Evolutionary conservation across 768 basidiomycete species (phyloP).

Genomic region (Auricularia heimuer): DNA sequence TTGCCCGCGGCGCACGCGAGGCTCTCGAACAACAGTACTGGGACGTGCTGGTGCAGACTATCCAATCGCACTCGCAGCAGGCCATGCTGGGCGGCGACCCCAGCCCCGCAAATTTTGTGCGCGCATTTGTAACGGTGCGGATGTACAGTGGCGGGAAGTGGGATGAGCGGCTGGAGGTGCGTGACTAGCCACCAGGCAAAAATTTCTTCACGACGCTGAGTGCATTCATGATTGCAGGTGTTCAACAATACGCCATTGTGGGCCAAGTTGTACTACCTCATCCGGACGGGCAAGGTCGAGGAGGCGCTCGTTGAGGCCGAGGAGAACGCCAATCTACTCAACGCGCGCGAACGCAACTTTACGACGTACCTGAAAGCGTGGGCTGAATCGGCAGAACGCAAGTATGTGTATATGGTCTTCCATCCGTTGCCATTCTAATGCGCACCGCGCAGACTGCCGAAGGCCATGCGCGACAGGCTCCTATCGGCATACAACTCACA

Average conservation of each 20-base stretch:
- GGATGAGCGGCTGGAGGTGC: constrained; percentile 81
- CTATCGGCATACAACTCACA: constrained; percentile 75
- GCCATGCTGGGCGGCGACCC: constrained; percentile 89
- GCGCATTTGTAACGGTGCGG: constrained; percentile 74
- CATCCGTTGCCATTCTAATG: too few species aligned
- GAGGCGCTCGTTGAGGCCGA: constrained; percentile 76
- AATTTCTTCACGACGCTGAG: not conserved
- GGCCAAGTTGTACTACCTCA: constrained; percentile 88
- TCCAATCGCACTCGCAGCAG: constrained; percentile 73
- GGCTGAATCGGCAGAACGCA: constrained; percentile 68
- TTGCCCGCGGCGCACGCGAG: constrained; percentile 66
- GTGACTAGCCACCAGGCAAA: constrained; percentile 11
- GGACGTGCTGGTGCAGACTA: constrained; percentile 70
- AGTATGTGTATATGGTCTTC: constrained; percentile 35
- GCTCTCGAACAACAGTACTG: constrained; percentile 84
- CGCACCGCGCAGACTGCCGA: too few species aligned
- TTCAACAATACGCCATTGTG: constrained; percentile 83
- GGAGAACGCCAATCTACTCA: constrained; percentile 58
- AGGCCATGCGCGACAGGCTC: constrained; percentile 69
- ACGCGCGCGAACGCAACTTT: constrained; percentile 74
- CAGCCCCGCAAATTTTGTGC: constrained; percentile 77
- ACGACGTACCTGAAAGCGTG: constrained; percentile 73
- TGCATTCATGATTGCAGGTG: constrained; percentile 35
- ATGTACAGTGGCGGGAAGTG: constrained; percentile 75
- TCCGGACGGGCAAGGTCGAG: constrained; percentile 71